Evolutionary conservation across 2,329 filamentous ascomycete species (phyloP).

Genomic region (Cordyceps cicadae): DNA sequence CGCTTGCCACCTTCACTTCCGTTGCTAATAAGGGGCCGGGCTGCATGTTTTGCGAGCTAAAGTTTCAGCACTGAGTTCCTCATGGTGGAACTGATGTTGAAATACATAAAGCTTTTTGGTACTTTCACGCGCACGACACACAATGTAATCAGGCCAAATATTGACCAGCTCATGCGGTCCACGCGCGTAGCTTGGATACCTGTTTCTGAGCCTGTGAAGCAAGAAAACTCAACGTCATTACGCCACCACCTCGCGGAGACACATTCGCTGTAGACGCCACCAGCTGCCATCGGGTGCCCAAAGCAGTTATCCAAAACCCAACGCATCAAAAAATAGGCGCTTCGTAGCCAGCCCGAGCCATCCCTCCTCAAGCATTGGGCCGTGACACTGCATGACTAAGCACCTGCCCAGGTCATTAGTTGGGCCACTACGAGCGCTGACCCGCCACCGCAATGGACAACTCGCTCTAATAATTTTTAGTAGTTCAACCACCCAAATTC

Average conservation of each 20-base stretch:
- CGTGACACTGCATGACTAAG: slow-evolving; percentile 9
- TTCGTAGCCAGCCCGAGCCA: background rate
- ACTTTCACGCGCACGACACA: too few relatives aligned
- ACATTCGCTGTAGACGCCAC: background rate
- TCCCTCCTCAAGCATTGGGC: background rate
- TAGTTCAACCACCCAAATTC: slow-evolving; percentile 6
- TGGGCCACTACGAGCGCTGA: background rate
- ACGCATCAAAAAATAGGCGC: background rate
- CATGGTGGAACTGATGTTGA: too few relatives aligned
- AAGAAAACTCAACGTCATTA: background rate
- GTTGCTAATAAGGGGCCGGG: too few relatives aligned
- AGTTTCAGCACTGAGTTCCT: too few relatives aligned
- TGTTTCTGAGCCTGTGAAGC: too few relatives aligned
- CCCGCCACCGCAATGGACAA: slow-evolving; percentile 9
- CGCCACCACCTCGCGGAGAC: background rate
- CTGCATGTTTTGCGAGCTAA: too few relatives aligned
- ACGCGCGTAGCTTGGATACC: too few relatives aligned
- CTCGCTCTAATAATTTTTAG: slow-evolving; percentile 6
- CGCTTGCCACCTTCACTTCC: too few relatives aligned
- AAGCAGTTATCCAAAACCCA: background rate
- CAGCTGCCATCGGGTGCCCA: slow-evolving; percentile 5
- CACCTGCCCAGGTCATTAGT: background rate
- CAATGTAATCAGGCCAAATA: too few relatives aligned
- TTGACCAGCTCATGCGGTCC: too few relatives aligned
- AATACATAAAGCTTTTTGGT: too few relatives aligned